Conservation (phyloP, 768 basidiomycete genomes). For the Galerina sulciceps region DNA sequence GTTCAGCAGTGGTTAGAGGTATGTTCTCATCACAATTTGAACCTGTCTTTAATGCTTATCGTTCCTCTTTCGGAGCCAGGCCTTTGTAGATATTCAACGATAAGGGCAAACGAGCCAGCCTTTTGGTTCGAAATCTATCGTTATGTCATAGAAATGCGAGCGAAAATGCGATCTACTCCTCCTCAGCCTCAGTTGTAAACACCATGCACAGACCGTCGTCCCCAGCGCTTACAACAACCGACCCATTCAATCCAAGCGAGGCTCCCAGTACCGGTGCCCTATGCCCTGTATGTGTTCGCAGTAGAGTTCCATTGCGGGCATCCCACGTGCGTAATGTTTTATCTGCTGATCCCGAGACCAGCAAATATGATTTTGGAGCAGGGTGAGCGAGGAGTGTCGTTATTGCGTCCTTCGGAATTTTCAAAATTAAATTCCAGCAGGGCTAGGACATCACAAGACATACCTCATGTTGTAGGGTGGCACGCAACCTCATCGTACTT, state of each 20-base stretch:
- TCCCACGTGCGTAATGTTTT: conserved; percentile 92
- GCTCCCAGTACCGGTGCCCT: conserved; percentile 76
- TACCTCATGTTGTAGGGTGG: conserved; percentile 84
- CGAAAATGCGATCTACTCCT: conserved; percentile 26
- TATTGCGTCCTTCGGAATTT: conserved; percentile 72
- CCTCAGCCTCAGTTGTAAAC: conserved; percentile 66
- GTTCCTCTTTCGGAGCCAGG: background rate
- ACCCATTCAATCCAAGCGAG: conserved; percentile 70
- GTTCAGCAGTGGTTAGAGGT: too few relatives aligned
- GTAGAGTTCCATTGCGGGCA: conserved; percentile 76
- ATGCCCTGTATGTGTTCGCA: conserved; percentile 86
- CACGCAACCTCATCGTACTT: conserved; percentile 79
- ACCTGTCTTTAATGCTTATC: background rate
- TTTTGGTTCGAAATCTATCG: too few relatives aligned
- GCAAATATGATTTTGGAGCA: conserved; percentile 70
- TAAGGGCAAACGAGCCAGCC: too few relatives aligned
- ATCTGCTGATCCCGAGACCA: conserved; percentile 90
- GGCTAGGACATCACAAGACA: conserved; percentile 24
- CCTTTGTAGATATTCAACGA: too few relatives aligned
- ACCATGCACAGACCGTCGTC: conserved; percentile 91
- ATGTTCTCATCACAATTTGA: background rate
- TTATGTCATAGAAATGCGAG: background rate
- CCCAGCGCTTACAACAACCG: conserved; percentile 82
- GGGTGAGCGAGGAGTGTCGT: conserved; percentile 81
- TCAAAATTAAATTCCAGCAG: background rate